phyloP scores from a whole-genome alignment of 331 rosid species.

The Rosa hybrid region DNA sequence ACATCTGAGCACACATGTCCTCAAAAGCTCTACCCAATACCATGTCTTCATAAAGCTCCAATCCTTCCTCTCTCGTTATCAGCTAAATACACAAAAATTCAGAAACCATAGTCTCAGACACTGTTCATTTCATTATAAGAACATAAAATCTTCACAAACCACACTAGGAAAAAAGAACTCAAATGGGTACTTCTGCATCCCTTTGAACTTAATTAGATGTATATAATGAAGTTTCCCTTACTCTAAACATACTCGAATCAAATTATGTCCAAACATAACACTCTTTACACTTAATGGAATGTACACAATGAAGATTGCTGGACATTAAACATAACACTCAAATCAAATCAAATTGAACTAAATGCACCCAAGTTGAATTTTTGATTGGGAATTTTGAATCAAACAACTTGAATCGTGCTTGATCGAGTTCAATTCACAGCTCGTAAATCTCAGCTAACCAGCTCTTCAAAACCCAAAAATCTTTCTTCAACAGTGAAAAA shows the following conservation, averaged over 20 bases:
- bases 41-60: constrained; percentile 94
- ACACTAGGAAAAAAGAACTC: neutral
- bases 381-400: constrained; percentile 5
- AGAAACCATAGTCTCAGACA: constrained; percentile 24
- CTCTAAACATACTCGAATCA: neutral
- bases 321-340: neutral
- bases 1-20: constrained; percentile 99
- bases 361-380: constrained; percentile 21
- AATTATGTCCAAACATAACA: constrained; percentile 3
- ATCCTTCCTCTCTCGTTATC: constrained; percentile 84
- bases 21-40: constrained; percentile 84
- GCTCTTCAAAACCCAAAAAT: neutral
- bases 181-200: neutral
- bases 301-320: neutral
- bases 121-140: constrained; percentile 1
- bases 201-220: neutral
- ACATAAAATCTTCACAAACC: no score
- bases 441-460: constrained; percentile 27
- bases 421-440: neutral
- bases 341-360: neutral
- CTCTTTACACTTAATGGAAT: neutral
- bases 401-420: neutral
- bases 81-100: constrained; percentile 50
- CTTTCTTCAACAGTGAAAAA: neutral
- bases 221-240: neutral